Conservation (phyloP, 208 protist species). For the Crithidia thermophila region DNA sequence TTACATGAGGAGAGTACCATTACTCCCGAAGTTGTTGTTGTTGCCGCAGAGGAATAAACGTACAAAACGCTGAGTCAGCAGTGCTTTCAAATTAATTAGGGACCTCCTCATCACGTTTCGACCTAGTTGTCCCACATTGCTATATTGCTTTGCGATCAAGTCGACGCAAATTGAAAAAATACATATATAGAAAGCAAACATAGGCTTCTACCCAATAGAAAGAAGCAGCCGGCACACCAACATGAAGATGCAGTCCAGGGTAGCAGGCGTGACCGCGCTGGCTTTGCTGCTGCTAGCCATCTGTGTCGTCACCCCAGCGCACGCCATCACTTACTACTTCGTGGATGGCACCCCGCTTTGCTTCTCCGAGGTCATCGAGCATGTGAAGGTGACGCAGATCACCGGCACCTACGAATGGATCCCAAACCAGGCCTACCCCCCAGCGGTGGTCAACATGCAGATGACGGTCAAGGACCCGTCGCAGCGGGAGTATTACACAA, state of each 20-base stretch:
- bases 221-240: too few relatives aligned
- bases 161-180: too few relatives aligned
- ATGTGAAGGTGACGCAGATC: slow-evolving; percentile 27
- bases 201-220: too few relatives aligned
- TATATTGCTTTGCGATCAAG: too few relatives aligned
- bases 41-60: too few relatives aligned
- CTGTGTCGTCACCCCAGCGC: neutral
- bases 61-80: too few relatives aligned
- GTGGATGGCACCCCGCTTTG: slow-evolving; percentile 45
- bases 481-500: slow-evolving; percentile 10
- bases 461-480: slow-evolving; percentile 16
- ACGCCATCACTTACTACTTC: slow-evolving; percentile 52
- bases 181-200: too few relatives aligned
- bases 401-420: slow-evolving; percentile 56
- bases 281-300: slow-evolving; percentile 6
- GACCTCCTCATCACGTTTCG: too few relatives aligned
- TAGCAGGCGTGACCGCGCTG: neutral
- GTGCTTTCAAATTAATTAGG: too few relatives aligned
- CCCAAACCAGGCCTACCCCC: neutral
- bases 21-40: too few relatives aligned
- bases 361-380: slow-evolving; percentile 62
- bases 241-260: slow-evolving; percentile 2
- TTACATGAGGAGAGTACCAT: too few relatives aligned
- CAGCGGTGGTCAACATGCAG: slow-evolving; percentile 1
- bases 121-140: too few relatives aligned